Percentiles rank a stretch among this genome's conserved stretches.
Conservation (phyloP, 345 rosid species). For the Moricandia arvensis region DNA sequence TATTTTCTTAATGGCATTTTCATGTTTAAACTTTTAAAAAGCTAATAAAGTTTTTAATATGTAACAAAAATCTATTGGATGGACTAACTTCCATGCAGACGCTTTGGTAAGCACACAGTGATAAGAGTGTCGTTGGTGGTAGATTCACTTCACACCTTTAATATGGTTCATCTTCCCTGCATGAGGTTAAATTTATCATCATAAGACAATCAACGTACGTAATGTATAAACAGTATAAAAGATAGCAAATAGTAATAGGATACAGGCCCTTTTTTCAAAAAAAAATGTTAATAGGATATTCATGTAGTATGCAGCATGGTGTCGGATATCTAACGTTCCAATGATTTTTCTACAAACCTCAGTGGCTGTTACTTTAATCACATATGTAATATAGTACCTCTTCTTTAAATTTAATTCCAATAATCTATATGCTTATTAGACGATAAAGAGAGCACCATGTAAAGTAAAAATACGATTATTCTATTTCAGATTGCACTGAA, state of each 20-base stretch:
- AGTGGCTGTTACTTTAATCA: background rate
- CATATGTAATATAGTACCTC: background rate
- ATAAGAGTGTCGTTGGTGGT: background rate
- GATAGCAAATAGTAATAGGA: background rate
- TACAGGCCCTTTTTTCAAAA: no score
- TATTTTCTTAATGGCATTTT: no score
- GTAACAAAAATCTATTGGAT: background rate
- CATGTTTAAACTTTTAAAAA: background rate
- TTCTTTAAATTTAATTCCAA: background rate
- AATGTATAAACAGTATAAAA: background rate
- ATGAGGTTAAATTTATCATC: background rate
- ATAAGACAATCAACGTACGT: background rate
- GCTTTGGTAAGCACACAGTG: background rate
- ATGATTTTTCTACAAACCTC: background rate
- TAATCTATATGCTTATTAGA: background rate
- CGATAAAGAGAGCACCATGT: background rate
- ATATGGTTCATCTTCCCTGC: background rate
- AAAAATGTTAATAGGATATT: no score
- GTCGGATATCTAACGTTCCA: background rate
- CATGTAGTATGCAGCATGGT: background rate
- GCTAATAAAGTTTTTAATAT: background rate
- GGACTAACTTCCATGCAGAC: background rate
- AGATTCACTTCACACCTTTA: background rate
- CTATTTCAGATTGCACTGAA: conserved; percentile 5
- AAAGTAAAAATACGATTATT: background rate